Evolutionary conservation across 2,329 filamentous ascomycete species (phyloP), one percentile per base, ranked within the genome.

Genomic region (Pseudogymnoascus sp.): DNA sequence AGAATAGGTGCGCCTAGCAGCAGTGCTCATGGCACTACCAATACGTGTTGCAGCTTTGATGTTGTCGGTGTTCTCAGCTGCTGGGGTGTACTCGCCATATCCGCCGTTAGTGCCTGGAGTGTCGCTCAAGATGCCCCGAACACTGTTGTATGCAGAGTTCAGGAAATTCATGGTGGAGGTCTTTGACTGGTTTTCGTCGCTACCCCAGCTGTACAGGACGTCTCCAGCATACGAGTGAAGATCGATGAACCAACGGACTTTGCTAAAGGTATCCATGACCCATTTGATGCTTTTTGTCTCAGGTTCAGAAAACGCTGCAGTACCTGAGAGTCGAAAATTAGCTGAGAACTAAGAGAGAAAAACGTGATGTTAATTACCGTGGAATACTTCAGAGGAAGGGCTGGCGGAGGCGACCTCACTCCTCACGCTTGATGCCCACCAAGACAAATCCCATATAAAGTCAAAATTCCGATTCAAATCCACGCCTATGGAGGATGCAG

Each of bases 401-500:
- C 70, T 73, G 7, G 72, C 74, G 5, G 79, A 81, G 22, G 79
- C 77, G 2, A 75, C 73, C 19, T 70, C 69, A 6, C 74, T 68
- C 31, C 75, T 71, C 31, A 78, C 80, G 5, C 66, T 68, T 0
- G 72, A 64, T 35, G 74, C 75, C 70, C 82, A 83, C 59, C 75
- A 72, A 33, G 69, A 73, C 68, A 79, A 82, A 72, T 86, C 78
- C 80, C 82, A 86, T 6, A 84, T 70, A 71, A 83, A 82, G 70
- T 84, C 81, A 67, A 84, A 84, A 74, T 84, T 84, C 61, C 82
- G 77, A 72, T 84, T 84, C 60, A 84, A 73, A 66, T 84, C 82
- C 33, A 84, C 74, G 16, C 81, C 81, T 26, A 80, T 63, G 8
- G 73, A 72, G 26, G 65, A 50, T 3, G 68, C 68, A 41, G 71